Percentiles rank a stretch among this genome's conserved stretches.
Evolutionary conservation across 306 rosid species (phyloP).

Genomic region (Trifolium fragiferum): DNA sequence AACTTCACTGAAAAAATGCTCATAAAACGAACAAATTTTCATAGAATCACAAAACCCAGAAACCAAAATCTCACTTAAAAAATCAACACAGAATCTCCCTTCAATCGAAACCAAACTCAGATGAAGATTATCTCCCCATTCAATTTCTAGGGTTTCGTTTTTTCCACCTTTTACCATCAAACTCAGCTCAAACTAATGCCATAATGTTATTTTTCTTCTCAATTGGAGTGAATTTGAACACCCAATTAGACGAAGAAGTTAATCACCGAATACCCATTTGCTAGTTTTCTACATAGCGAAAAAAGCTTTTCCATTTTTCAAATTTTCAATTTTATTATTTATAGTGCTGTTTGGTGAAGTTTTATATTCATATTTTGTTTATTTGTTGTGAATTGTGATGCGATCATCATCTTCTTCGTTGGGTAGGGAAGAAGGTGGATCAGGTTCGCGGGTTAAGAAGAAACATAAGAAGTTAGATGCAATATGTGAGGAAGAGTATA

Average conservation of each 20-base stretch:
- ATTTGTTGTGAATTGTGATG: slow-evolving; percentile 58
- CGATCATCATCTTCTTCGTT: slow-evolving; percentile 56
- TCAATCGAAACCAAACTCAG: background rate
- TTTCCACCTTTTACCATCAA: slow-evolving; percentile 35
- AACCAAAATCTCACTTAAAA: background rate
- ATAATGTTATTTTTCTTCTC: slow-evolving; percentile 38
- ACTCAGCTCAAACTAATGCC: slow-evolving; percentile 45
- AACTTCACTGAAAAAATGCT: background rate
- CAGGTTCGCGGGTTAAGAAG: slow-evolving; percentile 71
- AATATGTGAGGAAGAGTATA: slow-evolving; percentile 80
- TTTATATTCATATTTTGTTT: slow-evolving; percentile 20
- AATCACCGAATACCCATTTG: slow-evolving; percentile 48
- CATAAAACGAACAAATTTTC: slow-evolving; percentile 2
- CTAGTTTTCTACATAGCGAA: slow-evolving; percentile 28
- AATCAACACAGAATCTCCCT: background rate
- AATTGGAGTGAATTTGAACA: slow-evolving; percentile 40
- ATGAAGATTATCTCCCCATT: slow-evolving; percentile 20
- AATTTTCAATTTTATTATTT: background rate
- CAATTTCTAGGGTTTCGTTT: slow-evolving; percentile 72
- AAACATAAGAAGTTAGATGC: slow-evolving; percentile 95
- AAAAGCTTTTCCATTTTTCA: slow-evolving; percentile 2
- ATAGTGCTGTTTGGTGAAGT: slow-evolving; percentile 10
- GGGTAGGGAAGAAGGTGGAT: slow-evolving; percentile 48
- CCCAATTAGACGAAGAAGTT: slow-evolving; percentile 42
- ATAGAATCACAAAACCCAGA: slow-evolving; percentile 11